These are phyloP conservation scores for Didymella sp. DNA, from an alignment of 2,329 filamentous ascomycete species.

Conservation along the genomic window DNA sequence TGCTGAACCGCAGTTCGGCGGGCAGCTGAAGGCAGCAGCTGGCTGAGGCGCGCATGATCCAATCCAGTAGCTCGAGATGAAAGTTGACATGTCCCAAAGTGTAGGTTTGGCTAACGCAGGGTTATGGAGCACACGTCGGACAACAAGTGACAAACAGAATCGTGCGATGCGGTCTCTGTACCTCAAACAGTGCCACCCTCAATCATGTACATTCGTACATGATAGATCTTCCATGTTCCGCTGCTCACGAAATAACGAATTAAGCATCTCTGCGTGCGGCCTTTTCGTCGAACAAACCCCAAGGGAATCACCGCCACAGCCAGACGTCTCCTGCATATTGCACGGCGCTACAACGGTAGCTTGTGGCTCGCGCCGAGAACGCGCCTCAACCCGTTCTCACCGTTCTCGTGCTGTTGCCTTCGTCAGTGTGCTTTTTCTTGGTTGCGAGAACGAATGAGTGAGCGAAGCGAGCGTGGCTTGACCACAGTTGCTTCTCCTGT, in stretches of 20 bases:
- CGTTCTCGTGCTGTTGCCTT: background rate
- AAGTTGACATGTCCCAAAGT: background rate
- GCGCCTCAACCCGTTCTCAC: conserved; percentile 3
- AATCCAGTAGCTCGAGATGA: background rate
- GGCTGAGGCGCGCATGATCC: background rate
- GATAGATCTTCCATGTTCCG: background rate
- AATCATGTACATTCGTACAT: background rate
- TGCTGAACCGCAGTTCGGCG: background rate
- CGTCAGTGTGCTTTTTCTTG: background rate
- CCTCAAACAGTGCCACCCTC: background rate
- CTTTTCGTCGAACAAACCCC: background rate
- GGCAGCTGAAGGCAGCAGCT: background rate
- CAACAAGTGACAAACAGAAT: background rate
- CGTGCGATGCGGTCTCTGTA: background rate
- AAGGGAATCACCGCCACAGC: conserved; percentile 7
- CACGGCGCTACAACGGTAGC: conserved; percentile 12
- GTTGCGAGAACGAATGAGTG: background rate
- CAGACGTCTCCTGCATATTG: conserved; percentile 10
- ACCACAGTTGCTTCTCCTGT: conserved; percentile 10
- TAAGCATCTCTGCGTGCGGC: conserved; percentile 6
- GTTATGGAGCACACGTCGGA: background rate
- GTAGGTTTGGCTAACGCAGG: conserved; percentile 3
- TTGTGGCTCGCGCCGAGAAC: conserved; percentile 11
- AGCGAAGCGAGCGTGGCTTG: background rate
- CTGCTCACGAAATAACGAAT: background rate